Evolutionary conservation across 352 stramenopile genomes (phyloP).

Genomic region (Hyaloperonospora brassicae): DNA sequence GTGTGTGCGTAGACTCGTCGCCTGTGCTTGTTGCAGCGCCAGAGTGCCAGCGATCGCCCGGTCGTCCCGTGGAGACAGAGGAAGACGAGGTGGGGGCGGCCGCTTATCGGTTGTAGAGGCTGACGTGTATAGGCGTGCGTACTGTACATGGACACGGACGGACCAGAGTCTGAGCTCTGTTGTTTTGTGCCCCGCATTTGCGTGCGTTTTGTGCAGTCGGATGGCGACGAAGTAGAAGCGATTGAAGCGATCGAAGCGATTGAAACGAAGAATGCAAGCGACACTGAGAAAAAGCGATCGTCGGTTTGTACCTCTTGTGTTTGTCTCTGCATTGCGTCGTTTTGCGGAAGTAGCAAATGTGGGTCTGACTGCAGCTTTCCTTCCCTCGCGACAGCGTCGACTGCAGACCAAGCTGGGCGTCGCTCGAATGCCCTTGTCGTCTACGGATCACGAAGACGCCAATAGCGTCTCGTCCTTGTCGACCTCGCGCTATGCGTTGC

Average conservation of each 20-base stretch:
- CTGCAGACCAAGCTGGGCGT: conserved; percentile 13
- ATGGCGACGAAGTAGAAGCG: conserved; percentile 21
- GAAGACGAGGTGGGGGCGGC: background rate
- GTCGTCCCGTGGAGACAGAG: background rate
- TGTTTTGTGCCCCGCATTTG: too few relatives aligned
- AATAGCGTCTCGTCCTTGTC: conserved; percentile 17
- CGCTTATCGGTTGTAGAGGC: background rate
- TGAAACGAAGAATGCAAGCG: conserved; percentile 2
- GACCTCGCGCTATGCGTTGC: conserved; percentile 42
- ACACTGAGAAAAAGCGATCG: conserved; percentile 5
- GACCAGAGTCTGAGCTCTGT: too few relatives aligned
- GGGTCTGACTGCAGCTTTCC: background rate
- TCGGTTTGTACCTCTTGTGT: conserved; percentile 14
- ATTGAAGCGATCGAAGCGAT: conserved; percentile 19
- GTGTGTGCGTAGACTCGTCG: background rate
- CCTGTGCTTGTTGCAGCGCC: background rate
- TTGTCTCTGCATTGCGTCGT: background rate
- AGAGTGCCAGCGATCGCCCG: background rate
- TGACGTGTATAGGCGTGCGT: too few relatives aligned
- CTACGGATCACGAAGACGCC: conserved; percentile 5
- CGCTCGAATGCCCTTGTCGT: conserved; percentile 6
- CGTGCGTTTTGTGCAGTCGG: conserved; percentile 10
- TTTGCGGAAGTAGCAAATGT: background rate
- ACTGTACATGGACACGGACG: too few relatives aligned
- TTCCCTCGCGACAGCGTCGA: conserved; percentile 11